Evolutionary conservation across 257 asterid genomes (phyloP).

Genomic region (Lavandula angustifolia): DNA sequence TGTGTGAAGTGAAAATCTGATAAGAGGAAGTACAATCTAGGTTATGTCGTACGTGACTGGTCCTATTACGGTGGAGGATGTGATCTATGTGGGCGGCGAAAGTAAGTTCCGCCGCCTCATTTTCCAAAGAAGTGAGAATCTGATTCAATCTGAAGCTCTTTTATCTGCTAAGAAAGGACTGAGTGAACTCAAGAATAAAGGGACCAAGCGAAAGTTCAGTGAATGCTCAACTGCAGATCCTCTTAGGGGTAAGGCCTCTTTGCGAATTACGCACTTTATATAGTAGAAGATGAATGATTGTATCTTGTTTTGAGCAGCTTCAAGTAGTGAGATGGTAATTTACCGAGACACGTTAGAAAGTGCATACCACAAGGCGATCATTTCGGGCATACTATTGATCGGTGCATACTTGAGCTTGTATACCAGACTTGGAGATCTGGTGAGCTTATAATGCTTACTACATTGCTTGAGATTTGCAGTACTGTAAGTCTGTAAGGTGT

Average conservation of each 20-base stretch:
- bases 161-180: slow-evolving; percentile 29
- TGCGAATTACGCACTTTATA: no score
- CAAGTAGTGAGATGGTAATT: slow-evolving; percentile 46
- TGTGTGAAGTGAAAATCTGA: no score
- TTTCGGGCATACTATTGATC: slow-evolving; percentile 77
- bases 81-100: slow-evolving; percentile 61
- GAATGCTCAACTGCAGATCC: slow-evolving; percentile 30
- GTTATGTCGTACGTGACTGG: slow-evolving; percentile 79
- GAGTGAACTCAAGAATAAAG: slow-evolving; percentile 25
- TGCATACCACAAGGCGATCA: slow-evolving; percentile 82
- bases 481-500: slow-evolving; percentile 14
- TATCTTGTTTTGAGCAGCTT: slow-evolving; percentile 33
- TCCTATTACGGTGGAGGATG: slow-evolving; percentile 81
- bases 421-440: slow-evolving; percentile 48
- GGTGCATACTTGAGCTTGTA: slow-evolving; percentile 52
- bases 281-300: no score
- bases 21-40: slow-evolving; percentile 30
- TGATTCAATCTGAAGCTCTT: slow-evolving; percentile 96
- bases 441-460: slow-evolving; percentile 29
- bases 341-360: slow-evolving; percentile 81
- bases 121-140: slow-evolving; percentile 63
- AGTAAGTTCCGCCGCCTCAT: slow-evolving; percentile 78
- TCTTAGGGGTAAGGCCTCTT: slow-evolving; percentile 35
- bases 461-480: no score
- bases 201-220: slow-evolving; percentile 38